phyloP scores from a whole-genome alignment of 2,329 filamentous ascomycete species.

The Leptographium galeiforme region DNA sequence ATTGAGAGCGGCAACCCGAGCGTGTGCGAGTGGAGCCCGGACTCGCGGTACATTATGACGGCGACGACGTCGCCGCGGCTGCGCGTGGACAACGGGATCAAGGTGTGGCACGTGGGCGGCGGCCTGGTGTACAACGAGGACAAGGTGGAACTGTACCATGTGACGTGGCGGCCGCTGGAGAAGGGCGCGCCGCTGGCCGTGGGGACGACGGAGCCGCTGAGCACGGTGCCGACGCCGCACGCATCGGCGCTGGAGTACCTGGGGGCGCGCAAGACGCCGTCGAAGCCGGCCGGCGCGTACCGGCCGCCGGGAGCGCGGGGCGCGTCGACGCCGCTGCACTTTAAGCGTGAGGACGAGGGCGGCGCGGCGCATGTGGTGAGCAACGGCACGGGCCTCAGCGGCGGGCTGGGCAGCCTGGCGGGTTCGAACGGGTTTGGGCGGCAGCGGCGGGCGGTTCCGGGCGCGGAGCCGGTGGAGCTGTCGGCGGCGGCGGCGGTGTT shows the following conservation, averaged over 20 bases:
- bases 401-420: conserved; percentile 24
- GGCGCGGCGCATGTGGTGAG: conserved; percentile 69
- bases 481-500: conserved; percentile 48
- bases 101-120: conserved; percentile 86
- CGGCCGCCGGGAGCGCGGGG: conserved; percentile 88
- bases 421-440: conserved; percentile 69
- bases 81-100: conserved; percentile 91
- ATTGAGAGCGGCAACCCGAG: conserved; percentile 94
- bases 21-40: conserved; percentile 93
- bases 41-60: conserved; percentile 89
- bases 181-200: conserved; percentile 26
- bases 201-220: conserved; percentile 54
- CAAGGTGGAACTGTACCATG: conserved; percentile 86
- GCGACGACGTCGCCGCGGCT: conserved; percentile 94
- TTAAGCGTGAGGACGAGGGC: conserved; percentile 95
- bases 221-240: conserved; percentile 64
- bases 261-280: conserved; percentile 80
- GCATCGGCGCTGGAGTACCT: conserved; percentile 71
- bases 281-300: conserved; percentile 94
- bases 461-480: conserved; percentile 60
- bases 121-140: conserved; percentile 90
- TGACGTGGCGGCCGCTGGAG: conserved; percentile 64
- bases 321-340: conserved; percentile 75
- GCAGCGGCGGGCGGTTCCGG: conserved; percentile 67
- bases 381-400: conserved; percentile 55